phyloP scores from a whole-genome alignment of 106 monocot genomes.

The Posidonia australis region DNA sequence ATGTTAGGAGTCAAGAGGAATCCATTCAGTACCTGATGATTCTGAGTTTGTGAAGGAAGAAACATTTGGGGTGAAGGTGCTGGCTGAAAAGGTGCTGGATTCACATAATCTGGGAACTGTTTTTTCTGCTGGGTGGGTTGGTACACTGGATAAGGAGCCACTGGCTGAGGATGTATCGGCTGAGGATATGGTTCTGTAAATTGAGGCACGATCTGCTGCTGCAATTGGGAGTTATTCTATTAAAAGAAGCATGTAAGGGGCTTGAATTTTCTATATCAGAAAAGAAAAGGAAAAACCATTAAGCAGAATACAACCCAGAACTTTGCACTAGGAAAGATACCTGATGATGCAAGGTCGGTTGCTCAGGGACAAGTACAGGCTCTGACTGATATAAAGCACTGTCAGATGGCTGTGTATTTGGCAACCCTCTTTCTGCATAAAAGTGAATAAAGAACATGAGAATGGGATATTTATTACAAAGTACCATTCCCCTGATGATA shows the following conservation, averaged over 20 bases:
- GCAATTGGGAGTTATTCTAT: constrained; percentile 26
- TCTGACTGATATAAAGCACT: constrained; percentile 10
- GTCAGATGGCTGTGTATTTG: constrained; percentile 15
- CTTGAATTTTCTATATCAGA: not conserved
- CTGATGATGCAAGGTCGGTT: constrained; percentile 5
- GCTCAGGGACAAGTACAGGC: constrained; percentile 19
- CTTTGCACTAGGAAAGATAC: constrained; percentile 23
- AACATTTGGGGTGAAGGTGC: constrained; percentile 41
- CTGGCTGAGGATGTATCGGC: constrained; percentile 19
- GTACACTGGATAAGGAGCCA: constrained; percentile 41
- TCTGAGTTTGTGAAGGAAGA: constrained; percentile 48
- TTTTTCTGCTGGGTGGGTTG: constrained; percentile 31
- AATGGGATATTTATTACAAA: not conserved
- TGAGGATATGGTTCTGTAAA: constrained; percentile 50
- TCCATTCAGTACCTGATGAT: constrained; percentile 26
- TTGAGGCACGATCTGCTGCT: constrained; percentile 18
- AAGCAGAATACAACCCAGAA: constrained; percentile 26
- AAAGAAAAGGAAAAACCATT: not conserved
- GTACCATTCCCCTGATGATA: no score
- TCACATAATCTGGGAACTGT: constrained; percentile 26
- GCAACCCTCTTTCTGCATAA: constrained; percentile 28
- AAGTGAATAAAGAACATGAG: not conserved
- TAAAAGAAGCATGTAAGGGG: not conserved
- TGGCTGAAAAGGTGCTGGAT: constrained; percentile 34
- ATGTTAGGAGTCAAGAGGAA: no score